Base-by-base conservation (phyloP, 2,329 filamentous ascomycete genomes). In the Eurotiales sp. region DNA sequence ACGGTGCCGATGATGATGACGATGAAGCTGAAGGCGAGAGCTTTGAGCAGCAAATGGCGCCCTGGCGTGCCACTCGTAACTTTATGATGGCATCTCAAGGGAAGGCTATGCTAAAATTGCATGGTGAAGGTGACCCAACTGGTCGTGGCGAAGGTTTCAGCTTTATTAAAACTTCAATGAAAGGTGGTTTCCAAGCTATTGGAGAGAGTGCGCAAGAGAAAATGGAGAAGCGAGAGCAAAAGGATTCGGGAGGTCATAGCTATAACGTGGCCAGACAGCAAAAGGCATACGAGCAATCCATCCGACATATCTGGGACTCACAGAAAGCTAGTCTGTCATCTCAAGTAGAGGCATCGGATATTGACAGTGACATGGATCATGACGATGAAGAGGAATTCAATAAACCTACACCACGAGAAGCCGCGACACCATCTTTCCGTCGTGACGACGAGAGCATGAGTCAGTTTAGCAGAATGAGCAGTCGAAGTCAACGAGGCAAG, bases 151-250 rank as follows among this genome's bases (percentile, higher is more conserved):
- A 96, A 54, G 93, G 89, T 2, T 96, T 97, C 75, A 96, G 89
- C 66, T 96, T 99, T 69, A 91, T 99, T 68, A 90, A 93, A 64
- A 96, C 91, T 0, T 95, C 90, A 1, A 99, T 99, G 93, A 99
- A 99, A 71, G 93, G 93, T 55, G 93, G 93, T 0, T 99, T 96
- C 69, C 89, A 91, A 64, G 87, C 90, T 17, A 82, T 95, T 22
- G 90, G 90, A 17, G 90, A 96, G 67, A 91, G 89, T 63, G 88
- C 91, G 55, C 87, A 90, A 62, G 87, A 91, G 55, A 89, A 91
- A 66, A 83, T 93, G 57, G 88, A 91, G 64, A 88, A 88, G 14
- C 92, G 93, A 62, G 74, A 76, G 56, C 71, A 78, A 52, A 84
- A 83, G 57, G 81, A 85, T 51, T 75, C 79, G 57, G 90, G 90